A percentile compares a stretch with the other conserved stretches of the same genome.
phyloP scores from a whole-genome alignment of 202 grass and related monocot genomes.

The Zoysia matrella region DNA sequence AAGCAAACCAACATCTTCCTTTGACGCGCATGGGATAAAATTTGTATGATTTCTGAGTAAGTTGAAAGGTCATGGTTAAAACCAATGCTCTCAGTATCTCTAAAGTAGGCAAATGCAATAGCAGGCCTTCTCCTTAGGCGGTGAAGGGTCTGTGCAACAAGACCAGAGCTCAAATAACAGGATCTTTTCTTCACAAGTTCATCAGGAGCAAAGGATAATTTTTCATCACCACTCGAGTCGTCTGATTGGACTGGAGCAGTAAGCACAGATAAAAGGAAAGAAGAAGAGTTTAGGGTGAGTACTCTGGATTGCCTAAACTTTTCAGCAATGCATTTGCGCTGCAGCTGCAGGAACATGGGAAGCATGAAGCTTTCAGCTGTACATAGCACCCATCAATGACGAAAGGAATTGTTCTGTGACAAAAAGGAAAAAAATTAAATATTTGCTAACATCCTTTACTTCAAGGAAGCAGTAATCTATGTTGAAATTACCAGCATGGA shows the following conservation, averaged over 20 bases:
- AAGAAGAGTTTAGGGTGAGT: not conserved
- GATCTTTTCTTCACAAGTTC: not conserved
- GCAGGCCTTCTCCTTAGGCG: constrained; percentile 54
- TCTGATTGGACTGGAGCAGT: constrained; percentile 34
- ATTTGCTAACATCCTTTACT: not conserved
- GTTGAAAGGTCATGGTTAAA: constrained; percentile 67
- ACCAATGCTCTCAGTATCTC: constrained; percentile 53
- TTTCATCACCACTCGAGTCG: constrained; percentile 59
- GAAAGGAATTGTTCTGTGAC: not conserved
- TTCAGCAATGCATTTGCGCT: constrained; percentile 29
- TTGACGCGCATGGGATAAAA: constrained; percentile 50
- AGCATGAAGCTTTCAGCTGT: constrained; percentile 1
- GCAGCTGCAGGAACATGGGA: constrained; percentile 41
- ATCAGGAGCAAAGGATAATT: not conserved
- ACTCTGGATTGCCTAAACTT: constrained; percentile 27
- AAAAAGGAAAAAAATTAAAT: not conserved
- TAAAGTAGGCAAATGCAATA: constrained; percentile 70
- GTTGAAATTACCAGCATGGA: not conserved
- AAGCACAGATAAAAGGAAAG: constrained; percentile 34
- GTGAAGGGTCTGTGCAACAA: constrained; percentile 44
- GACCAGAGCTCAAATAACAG: constrained; percentile 29
- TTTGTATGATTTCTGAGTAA: constrained; percentile 53
- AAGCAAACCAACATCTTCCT: constrained; percentile 56
- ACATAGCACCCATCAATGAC: not conserved
- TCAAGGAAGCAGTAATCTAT: not conserved